Percentiles rank a stretch among this genome's conserved stretches.
These are phyloP conservation scores for Penicillium sp. DNA, from an alignment of 2,329 filamentous ascomycete genomes.

Conservation along the genomic window DNA sequence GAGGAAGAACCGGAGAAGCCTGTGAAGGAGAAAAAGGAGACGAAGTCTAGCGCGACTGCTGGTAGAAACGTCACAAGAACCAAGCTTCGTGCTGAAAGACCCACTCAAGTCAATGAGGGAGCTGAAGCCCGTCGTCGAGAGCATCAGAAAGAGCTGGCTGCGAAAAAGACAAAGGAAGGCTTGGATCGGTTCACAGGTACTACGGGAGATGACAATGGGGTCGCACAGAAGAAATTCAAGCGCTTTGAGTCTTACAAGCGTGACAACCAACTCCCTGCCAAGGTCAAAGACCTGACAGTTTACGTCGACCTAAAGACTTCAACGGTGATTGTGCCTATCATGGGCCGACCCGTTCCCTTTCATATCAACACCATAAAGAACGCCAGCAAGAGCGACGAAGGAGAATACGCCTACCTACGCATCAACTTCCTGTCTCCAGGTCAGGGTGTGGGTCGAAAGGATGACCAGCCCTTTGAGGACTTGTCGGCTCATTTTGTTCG, in stretches of 20 bases:
- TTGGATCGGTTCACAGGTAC: constrained; percentile 82
- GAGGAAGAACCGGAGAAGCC: constrained; percentile 80
- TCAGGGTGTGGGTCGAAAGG: constrained; percentile 93
- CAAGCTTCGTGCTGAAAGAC: constrained; percentile 84
- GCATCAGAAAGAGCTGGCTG: constrained; percentile 85
- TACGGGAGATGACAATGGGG: constrained; percentile 79
- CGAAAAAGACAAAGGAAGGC: constrained; percentile 88
- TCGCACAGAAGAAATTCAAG: constrained; percentile 98
- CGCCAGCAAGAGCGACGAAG: constrained; percentile 94
- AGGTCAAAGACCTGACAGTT: constrained; percentile 81
- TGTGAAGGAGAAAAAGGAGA: constrained; percentile 77
- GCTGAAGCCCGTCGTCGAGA: constrained; percentile 81
- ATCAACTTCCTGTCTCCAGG: constrained; percentile 98
- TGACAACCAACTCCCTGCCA: constrained; percentile 85
- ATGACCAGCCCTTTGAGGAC: constrained; percentile 97
- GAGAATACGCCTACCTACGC: constrained; percentile 87
- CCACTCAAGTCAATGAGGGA: constrained; percentile 84
- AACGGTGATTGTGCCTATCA: constrained; percentile 90
- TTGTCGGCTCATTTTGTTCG: constrained; percentile 92
- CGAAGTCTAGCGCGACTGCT: constrained; percentile 79
- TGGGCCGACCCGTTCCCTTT: constrained; percentile 96
- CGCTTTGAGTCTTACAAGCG: constrained; percentile 98
- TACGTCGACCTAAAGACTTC: constrained; percentile 87
- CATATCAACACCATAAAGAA: constrained; percentile 99
- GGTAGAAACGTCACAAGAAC: constrained; percentile 95